phyloP scores from a whole-genome alignment of 75 land plant species.

The Larix kaempferi region DNA sequence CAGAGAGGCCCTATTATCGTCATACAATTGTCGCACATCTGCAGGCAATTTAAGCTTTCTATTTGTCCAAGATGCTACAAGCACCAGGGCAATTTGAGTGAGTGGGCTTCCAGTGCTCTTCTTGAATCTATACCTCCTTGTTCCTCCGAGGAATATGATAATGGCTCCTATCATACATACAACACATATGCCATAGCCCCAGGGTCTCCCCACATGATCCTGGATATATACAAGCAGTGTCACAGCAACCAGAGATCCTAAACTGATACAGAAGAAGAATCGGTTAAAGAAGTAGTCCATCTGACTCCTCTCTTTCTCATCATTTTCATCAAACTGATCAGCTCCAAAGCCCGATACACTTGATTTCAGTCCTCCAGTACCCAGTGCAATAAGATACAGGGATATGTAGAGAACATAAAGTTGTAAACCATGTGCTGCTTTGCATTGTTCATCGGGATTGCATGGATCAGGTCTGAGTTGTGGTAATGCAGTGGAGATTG shows the following conservation, averaged over 20 bases:
- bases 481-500: slow-evolving; percentile 45
- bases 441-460: slow-evolving; percentile 17
- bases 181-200: slow-evolving; percentile 85
- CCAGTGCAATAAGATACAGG: slow-evolving; percentile 70
- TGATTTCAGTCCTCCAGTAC: slow-evolving; percentile 78
- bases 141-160: slow-evolving; percentile 58
- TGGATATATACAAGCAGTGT: slow-evolving; percentile 88
- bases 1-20: slow-evolving; percentile 17
- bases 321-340: slow-evolving; percentile 80
- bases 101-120: slow-evolving; percentile 61
- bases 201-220: slow-evolving; percentile 71
- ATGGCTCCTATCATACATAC: slow-evolving; percentile 48
- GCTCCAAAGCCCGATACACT: slow-evolving; percentile 75
- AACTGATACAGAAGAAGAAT: slow-evolving; percentile 88
- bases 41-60: slow-evolving; percentile 40
- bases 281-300: slow-evolving; percentile 88
- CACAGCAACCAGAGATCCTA: slow-evolving; percentile 82
- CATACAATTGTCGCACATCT: slow-evolving; percentile 32
- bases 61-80: slow-evolving; percentile 71
- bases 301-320: slow-evolving; percentile 47
- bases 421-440: slow-evolving; percentile 35
- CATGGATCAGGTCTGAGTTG: slow-evolving; percentile 59
- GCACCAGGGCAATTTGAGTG: slow-evolving; percentile 73
- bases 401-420: slow-evolving; percentile 48
- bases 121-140: slow-evolving; percentile 71